Percentiles rank a stretch among this genome's conserved stretches.
phyloP scores from a whole-genome alignment of 768 basidiomycete genomes.

The Kwoniella mangroviensis region DNA sequence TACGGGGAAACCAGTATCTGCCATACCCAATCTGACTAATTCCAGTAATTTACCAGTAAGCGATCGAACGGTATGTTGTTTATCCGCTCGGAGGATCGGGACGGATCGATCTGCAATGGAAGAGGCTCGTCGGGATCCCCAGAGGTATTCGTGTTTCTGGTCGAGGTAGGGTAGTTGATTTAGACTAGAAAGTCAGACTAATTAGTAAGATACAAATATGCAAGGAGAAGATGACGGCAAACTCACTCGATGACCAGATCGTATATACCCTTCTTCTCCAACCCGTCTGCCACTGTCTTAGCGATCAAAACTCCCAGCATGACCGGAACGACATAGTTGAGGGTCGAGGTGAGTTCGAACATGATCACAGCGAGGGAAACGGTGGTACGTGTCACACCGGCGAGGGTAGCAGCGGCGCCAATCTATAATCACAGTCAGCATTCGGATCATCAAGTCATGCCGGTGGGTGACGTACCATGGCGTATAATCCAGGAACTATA shows the following conservation, averaged over 20 bases:
- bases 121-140: slow-evolving; percentile 74
- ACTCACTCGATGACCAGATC: slow-evolving; percentile 87
- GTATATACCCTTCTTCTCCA: slow-evolving; percentile 94
- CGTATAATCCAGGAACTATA: slow-evolving; percentile 87
- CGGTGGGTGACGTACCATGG: slow-evolving; percentile 68
- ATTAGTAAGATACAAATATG: too few relatives aligned
- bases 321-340: slow-evolving; percentile 74
- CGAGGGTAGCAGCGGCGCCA: slow-evolving; percentile 89
- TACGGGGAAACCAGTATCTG: slow-evolving; percentile 83
- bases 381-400: slow-evolving; percentile 86
- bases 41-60: slow-evolving; percentile 75
- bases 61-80: slow-evolving; percentile 74
- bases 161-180: slow-evolving; percentile 91
- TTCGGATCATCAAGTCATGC: not conserved
- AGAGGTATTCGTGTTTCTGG: slow-evolving; percentile 83
- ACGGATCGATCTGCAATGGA: slow-evolving; percentile 74
- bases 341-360: slow-evolving; percentile 89
- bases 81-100: slow-evolving; percentile 73
- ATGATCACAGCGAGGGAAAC: slow-evolving; percentile 95
- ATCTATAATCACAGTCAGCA: slow-evolving; percentile 38
- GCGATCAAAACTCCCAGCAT: slow-evolving; percentile 71
- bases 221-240: not conserved
- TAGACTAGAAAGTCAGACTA: slow-evolving; percentile 60
- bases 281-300: slow-evolving; percentile 83
- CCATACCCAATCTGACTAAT: slow-evolving; percentile 62